These are phyloP conservation scores for Magnaporthales sp. DNA, from an alignment of 2,329 filamentous ascomycete species.

Conservation along the genomic window DNA sequence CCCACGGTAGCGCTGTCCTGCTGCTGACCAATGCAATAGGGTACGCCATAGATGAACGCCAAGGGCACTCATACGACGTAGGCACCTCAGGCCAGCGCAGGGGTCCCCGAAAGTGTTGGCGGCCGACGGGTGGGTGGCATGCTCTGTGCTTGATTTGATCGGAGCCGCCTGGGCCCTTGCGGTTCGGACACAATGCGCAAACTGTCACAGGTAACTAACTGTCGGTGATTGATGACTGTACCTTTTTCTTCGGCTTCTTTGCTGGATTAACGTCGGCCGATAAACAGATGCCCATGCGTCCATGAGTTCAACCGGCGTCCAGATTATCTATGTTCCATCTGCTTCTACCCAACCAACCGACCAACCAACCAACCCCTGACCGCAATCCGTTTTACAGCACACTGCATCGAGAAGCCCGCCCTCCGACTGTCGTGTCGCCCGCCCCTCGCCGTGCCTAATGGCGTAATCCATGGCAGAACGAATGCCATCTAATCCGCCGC, in stretches of 20 bases:
- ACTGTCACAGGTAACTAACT: neutral
- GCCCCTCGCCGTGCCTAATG: slow-evolving; percentile 40
- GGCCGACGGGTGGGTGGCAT: neutral
- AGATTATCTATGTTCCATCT: neutral
- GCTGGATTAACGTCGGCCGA: neutral
- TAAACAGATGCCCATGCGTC: neutral
- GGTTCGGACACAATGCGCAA: neutral
- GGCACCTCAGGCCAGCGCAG: neutral
- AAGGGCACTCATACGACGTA: neutral
- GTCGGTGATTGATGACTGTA: neutral
- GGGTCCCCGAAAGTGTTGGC: neutral
- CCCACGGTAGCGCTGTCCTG: neutral
- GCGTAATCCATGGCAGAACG: slow-evolving; percentile 63
- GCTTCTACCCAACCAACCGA: neutral
- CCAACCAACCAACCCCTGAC: neutral
- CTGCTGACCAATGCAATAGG: neutral
- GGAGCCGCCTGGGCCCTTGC: neutral
- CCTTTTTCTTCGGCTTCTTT: neutral
- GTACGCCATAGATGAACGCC: neutral
- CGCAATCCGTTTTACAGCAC: neutral
- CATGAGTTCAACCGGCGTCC: neutral
- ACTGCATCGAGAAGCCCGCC: neutral
- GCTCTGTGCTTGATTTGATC: neutral
- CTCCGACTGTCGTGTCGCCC: slow-evolving; percentile 2
- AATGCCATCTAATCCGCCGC: slow-evolving; percentile 31